Base-by-base conservation (phyloP, 306 rosid species). In the Lathyrus oleraceus region DNA sequence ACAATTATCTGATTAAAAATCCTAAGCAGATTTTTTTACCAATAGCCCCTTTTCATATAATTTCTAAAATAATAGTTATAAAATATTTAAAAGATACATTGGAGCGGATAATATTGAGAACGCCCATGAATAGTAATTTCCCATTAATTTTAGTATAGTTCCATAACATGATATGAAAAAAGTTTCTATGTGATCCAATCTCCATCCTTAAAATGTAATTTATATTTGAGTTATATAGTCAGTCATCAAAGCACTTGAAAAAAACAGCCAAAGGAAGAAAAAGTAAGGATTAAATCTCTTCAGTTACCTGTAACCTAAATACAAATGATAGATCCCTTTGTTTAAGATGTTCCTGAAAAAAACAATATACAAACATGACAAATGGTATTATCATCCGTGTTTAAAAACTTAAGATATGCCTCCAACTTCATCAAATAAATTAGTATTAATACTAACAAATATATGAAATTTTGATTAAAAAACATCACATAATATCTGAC, bases 241-340 rank as follows among this genome's bases (percentile, higher is more conserved):
- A 65, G 59, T 8, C 38, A 36, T 15, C 58, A 73, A 19, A 62
- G 44, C 45, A 56, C 58, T 32, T 30, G 21, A 30, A 75, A 35
- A 20, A 52, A 53, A 28, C 54, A 49, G 17, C 48, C 38, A 28
- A 53, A 62, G 11, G 27, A 59, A 44, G 19, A 47, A 60, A 71
- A 72, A 6, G 52, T 73, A 53, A 52, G 23, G 14, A 70, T 61
- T 78, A 12, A 15, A 52, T 71, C 61, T 47, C 40, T 58, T 68
- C 48, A 58, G 57, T 79, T 87, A 95, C 99, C 99, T 95, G 97
- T 76, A 95, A 86, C 76, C 99, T 86, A 85, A 89, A 95, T 71
- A 95, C 95, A 83, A 95, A 95, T 40, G 99, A 91, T 67, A 91
- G 85, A 65, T 95, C 97, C 30, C 91, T 87, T 84, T 87, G 91